Evolutionary conservation across 768 basidiomycete genomes (phyloP).

Genomic region (Podaxis rugospora): DNA sequence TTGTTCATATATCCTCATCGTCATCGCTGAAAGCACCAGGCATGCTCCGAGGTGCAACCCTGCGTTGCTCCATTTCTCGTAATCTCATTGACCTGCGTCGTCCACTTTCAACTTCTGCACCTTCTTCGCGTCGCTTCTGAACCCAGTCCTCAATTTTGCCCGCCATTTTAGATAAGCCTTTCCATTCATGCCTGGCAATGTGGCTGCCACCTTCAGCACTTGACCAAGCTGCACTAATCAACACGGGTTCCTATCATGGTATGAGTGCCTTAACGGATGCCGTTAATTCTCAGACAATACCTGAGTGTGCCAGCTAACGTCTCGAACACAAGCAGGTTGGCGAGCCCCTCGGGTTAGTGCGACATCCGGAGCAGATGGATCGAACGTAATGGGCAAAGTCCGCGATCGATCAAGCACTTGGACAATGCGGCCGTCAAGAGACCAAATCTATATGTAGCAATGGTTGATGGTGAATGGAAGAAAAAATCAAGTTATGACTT

Average conservation of each 20-base stretch:
- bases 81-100: slow-evolving; percentile 22
- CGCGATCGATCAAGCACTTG: slow-evolving; percentile 79
- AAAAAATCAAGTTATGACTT: slow-evolving; percentile 18
- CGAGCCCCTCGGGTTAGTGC: slow-evolving; percentile 24
- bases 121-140: slow-evolving; percentile 39
- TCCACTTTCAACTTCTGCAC: slow-evolving; percentile 19
- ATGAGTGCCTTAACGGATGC: background rate
- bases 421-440: slow-evolving; percentile 82
- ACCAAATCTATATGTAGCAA: slow-evolving; percentile 72
- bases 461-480: background rate
- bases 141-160: slow-evolving; percentile 71
- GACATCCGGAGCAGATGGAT: slow-evolving; percentile 64
- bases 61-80: slow-evolving; percentile 1
- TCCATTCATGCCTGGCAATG: slow-evolving; percentile 95
- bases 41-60: slow-evolving; percentile 1
- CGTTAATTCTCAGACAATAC: slow-evolving; percentile 28
- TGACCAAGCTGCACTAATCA: slow-evolving; percentile 94
- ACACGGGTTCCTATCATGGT: slow-evolving; percentile 63
- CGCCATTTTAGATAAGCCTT: slow-evolving; percentile 74
- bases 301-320: slow-evolving; percentile 93
- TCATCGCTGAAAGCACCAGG: slow-evolving; percentile 9
- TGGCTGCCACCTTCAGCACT: slow-evolving; percentile 59
- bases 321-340: slow-evolving; percentile 65
- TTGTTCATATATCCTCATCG: slow-evolving; percentile 6
- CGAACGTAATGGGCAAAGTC: slow-evolving; percentile 63